phyloP scores from a whole-genome alignment of 805 yeast species.

The Deakozyma indianensis region DNA sequence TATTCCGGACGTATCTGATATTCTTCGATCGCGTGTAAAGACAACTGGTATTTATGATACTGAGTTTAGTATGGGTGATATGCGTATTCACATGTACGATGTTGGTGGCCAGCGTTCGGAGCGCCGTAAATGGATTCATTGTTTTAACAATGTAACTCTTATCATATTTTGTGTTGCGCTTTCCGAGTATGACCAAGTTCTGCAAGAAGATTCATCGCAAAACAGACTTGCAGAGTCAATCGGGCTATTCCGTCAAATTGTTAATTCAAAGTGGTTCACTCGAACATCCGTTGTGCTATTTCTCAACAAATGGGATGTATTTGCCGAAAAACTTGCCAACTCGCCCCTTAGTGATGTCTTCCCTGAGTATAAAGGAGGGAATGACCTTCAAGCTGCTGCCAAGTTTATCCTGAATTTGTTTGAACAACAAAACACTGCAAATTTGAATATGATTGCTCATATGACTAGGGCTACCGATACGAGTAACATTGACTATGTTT shows the following conservation, averaged over 20 bases:
- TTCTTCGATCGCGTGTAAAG: constrained; percentile 75
- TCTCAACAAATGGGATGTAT: constrained; percentile 79
- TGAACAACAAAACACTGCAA: constrained; percentile 69
- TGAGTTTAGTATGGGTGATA: constrained; percentile 56
- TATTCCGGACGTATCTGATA: constrained; percentile 62
- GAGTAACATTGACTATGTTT: constrained; percentile 70
- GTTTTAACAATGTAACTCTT: constrained; percentile 82
- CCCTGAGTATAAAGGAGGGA: constrained; percentile 88
- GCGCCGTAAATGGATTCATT: constrained; percentile 87
- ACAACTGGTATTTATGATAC: constrained; percentile 88
- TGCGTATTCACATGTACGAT: constrained; percentile 55
- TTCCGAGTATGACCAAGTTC: constrained; percentile 79
- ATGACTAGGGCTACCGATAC: constrained; percentile 91
- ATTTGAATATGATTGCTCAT: constrained; percentile 73
- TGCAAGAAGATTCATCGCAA: constrained; percentile 55
- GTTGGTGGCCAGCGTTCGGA: constrained; percentile 93
- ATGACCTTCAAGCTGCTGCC: constrained; percentile 78
- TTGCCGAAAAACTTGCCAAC: constrained; percentile 67
- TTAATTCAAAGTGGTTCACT: constrained; percentile 85
- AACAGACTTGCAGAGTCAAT: constrained; percentile 73
- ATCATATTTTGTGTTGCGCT: constrained; percentile 85
- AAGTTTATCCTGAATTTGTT: constrained; percentile 86
- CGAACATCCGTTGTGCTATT: constrained; percentile 76
- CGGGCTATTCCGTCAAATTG: constrained; percentile 76
- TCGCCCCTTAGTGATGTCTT: constrained; percentile 74